A percentile compares a stretch with the other conserved stretches of the same genome.
Conservation (phyloP, 2,329 filamentous ascomycete genomes). For the Rutstroemia sydowiana region DNA sequence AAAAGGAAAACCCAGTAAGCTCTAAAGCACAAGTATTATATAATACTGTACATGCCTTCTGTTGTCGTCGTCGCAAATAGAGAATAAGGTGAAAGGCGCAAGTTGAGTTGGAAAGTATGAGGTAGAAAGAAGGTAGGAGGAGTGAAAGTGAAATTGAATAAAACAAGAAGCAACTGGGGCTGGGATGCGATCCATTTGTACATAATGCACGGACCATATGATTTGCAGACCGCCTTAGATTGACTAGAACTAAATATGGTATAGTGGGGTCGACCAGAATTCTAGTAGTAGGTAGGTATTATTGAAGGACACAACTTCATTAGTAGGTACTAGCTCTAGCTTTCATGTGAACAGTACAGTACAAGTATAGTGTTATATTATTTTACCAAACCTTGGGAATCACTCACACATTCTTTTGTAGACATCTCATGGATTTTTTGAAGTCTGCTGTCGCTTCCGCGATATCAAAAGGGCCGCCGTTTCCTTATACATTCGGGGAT, state of each 20-base stretch:
- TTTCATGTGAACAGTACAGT: background rate
- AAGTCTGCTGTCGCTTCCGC: slow-evolving; percentile 96
- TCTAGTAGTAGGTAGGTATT: background rate
- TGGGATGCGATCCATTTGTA: background rate
- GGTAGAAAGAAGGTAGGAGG: no score
- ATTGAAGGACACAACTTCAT: slow-evolving; percentile 3
- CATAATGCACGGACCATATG: background rate
- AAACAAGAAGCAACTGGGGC: background rate
- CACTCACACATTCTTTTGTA: background rate
- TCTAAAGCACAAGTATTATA: no score
- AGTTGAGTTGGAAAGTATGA: no score
- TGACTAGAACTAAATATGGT: background rate
- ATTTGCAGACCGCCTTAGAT: background rate
- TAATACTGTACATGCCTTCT: no score
- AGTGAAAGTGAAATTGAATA: no score
- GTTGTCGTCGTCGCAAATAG: no score
- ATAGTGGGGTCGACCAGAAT: slow-evolving; percentile 2
- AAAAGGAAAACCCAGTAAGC: no score
- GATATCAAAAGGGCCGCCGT: slow-evolving; percentile 88
- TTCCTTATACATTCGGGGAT: slow-evolving; percentile 89
- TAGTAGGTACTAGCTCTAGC: no score
- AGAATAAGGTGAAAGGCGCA: no score
- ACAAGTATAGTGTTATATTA: background rate
- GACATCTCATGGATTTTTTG: slow-evolving; percentile 76
- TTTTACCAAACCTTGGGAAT: background rate